A percentile compares a stretch with the other conserved stretches of the same genome.
phyloP scores from a whole-genome alignment of 306 rosid genomes.

The Prunus mume region DNA sequence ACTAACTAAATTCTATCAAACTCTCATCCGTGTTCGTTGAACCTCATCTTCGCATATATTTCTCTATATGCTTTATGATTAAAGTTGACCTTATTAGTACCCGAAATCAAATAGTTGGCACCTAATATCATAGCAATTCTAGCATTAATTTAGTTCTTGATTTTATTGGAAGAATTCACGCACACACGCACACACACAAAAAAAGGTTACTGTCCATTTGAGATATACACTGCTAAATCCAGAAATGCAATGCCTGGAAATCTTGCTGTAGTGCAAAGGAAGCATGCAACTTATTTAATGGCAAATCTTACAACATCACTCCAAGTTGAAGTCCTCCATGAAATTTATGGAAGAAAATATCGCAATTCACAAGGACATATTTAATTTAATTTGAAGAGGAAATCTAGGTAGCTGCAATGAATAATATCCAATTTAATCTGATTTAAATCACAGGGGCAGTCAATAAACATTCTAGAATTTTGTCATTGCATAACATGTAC shows the following conservation, averaged over 20 bases:
- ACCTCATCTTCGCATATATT: no score
- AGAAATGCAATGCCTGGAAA: background rate
- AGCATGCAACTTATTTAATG: background rate
- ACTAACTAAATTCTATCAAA: no score
- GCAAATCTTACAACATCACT: background rate
- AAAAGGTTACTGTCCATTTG: background rate
- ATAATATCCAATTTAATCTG: background rate
- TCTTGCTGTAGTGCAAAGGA: background rate
- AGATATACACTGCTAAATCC: no score
- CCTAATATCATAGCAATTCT: background rate
- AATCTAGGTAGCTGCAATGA: conserved; percentile 22
- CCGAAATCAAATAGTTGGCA: background rate
- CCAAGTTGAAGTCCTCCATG: background rate
- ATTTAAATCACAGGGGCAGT: conserved; percentile 2
- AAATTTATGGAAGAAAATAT: background rate
- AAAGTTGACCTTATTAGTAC: background rate
- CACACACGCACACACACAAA: background rate
- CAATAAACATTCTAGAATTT: conserved; percentile 24
- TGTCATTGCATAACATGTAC: conserved; percentile 8
- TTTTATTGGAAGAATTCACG: background rate
- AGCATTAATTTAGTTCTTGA: background rate
- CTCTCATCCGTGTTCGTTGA: no score
- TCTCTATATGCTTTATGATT: no score
- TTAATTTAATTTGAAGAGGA: background rate
- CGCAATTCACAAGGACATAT: background rate